Evolutionary conservation across 2,329 filamentous ascomycete species (phyloP).

Genomic region (Penicillium sclerotiorum): DNA sequence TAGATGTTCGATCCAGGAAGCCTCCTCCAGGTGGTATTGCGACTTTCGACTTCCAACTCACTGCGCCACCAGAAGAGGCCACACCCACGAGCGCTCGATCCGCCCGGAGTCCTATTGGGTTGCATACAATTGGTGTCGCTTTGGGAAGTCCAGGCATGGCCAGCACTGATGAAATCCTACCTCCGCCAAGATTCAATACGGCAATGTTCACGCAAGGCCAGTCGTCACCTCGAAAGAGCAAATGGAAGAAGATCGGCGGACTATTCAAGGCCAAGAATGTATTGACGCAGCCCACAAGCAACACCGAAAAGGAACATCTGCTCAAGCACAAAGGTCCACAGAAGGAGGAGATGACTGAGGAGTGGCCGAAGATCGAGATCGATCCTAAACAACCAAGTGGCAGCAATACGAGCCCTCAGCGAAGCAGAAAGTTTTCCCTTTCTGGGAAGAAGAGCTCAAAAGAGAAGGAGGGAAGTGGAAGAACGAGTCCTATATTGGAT

Average conservation of each 20-base stretch:
- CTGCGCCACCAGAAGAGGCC: conserved; percentile 28
- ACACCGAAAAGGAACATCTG: not conserved
- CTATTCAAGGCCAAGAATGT: conserved; percentile 45
- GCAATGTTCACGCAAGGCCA: conserved; percentile 12
- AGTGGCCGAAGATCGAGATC: conserved; percentile 22
- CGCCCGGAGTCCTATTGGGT: conserved; percentile 31
- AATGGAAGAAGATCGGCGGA: conserved; percentile 51
- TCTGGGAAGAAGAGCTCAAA: conserved; percentile 7
- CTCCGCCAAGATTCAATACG: conserved; percentile 20
- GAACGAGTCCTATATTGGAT: conserved; percentile 61
- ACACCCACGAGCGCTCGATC: conserved; percentile 17
- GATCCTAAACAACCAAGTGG: conserved; percentile 1
- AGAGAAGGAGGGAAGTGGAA: conserved; percentile 15
- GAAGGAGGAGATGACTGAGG: conserved; percentile 13
- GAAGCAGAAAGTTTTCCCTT: conserved; percentile 15
- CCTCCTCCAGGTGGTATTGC: conserved; percentile 16
- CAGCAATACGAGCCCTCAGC: conserved; percentile 2
- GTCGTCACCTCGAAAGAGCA: conserved; percentile 32
- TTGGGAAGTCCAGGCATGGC: conserved; percentile 65
- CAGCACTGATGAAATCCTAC: conserved; percentile 19
- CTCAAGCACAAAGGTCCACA: not conserved
- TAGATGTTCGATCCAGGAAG: conserved; percentile 21
- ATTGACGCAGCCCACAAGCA: conserved; percentile 15
- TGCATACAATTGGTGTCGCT: conserved; percentile 69
- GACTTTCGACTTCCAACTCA: conserved; percentile 36